Evolutionary conservation across 257 asterid genomes (phyloP).

Genomic region (Mitragyna speciosa): DNA sequence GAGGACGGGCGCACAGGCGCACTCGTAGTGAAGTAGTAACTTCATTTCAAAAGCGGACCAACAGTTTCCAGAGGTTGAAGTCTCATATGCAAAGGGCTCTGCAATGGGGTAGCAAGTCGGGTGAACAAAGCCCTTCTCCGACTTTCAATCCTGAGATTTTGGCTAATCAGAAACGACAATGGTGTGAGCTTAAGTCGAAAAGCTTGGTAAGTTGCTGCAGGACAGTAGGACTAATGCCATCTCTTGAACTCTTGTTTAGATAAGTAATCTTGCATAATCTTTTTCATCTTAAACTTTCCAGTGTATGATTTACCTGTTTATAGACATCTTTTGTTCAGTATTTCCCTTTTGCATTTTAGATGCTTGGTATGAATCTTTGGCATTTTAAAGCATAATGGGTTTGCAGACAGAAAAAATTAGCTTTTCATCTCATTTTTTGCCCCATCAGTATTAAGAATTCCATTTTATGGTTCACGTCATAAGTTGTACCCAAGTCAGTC

Average conservation of each 20-base stretch:
- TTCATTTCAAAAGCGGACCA: constrained; percentile 38
- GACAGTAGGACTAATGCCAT: constrained; percentile 11
- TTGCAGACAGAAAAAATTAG: not conserved
- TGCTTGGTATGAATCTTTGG: not conserved
- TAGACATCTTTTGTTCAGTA: not conserved
- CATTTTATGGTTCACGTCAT: not conserved
- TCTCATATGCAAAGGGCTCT: constrained; percentile 65
- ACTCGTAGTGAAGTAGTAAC: constrained; percentile 55
- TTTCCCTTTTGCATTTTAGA: not conserved
- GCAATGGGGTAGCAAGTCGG: constrained; percentile 52
- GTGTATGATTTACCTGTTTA: not conserved
- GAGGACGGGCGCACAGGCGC: constrained; percentile 58
- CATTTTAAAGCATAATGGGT: not conserved
- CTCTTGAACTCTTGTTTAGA: constrained; percentile 4
- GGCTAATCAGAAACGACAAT: constrained; percentile 89
- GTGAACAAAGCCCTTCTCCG: constrained; percentile 38
- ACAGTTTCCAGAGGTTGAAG: constrained; percentile 60
- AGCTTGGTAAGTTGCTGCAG: constrained; percentile 53
- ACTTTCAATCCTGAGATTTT: constrained; percentile 85
- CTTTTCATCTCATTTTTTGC: too few relatives aligned
- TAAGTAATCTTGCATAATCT: not conserved
- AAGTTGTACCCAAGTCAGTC: too few relatives aligned
- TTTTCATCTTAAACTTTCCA: not conserved
- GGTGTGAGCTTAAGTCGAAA: constrained; percentile 82
- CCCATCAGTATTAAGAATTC: too few relatives aligned